phyloP scores from a whole-genome alignment of 768 basidiomycete genomes.

The Phanerodontia chrysosporium region DNA sequence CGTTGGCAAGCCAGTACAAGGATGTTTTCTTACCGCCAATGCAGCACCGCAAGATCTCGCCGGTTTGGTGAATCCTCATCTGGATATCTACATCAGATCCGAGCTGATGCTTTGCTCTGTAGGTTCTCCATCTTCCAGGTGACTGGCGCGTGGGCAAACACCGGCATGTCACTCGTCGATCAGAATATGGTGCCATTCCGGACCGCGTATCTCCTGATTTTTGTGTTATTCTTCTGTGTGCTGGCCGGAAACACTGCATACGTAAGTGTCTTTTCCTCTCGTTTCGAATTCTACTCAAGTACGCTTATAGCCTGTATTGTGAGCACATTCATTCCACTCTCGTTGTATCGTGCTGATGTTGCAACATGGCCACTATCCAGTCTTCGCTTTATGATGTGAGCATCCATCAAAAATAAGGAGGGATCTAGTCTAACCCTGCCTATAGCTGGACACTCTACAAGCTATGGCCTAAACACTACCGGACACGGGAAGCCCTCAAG shows the following conservation, averaged over 20 bases:
- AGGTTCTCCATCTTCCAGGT: constrained; percentile 88
- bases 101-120: not conserved
- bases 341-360: too few species aligned
- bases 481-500: constrained; percentile 71
- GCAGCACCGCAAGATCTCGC: constrained; percentile 49
- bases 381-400: constrained; percentile 78
- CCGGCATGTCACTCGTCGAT: constrained; percentile 84
- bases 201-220: constrained; percentile 76
- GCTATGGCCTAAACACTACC: constrained; percentile 53
- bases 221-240: constrained; percentile 68
- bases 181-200: constrained; percentile 91
- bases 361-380: constrained; percentile 33
- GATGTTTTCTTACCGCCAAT: constrained; percentile 55
- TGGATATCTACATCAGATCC: not conserved
- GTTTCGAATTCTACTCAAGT: not conserved
- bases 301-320: constrained; percentile 73
- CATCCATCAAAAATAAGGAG: not conserved
- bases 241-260: constrained; percentile 92
- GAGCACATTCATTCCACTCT: too few species aligned
- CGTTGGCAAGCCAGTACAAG: constrained; percentile 49
- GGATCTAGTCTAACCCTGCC: not conserved
- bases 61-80: constrained; percentile 53
- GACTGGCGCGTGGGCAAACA: constrained; percentile 84
- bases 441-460: constrained; percentile 73
- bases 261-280: constrained; percentile 47